Conservation (phyloP, 1,284 basidiomycete genomes). For the Ganoderma lucidum region DNA sequence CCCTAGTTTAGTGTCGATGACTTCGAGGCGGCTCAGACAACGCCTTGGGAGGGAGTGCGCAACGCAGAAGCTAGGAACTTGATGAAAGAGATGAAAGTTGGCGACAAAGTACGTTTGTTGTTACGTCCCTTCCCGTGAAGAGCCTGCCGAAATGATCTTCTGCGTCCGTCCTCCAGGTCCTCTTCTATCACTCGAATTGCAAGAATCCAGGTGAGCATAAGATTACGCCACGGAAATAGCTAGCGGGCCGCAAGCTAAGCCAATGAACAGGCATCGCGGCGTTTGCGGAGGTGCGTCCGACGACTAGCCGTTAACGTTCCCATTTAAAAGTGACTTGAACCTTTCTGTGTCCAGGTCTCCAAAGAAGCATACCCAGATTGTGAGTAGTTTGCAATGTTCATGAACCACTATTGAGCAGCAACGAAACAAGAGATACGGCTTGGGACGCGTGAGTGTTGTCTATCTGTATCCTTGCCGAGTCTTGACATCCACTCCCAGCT, state of each 20-base stretch:
- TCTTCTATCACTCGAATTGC: conserved; percentile 95
- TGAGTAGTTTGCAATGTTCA: conserved; percentile 51
- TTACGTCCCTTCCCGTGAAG: conserved; percentile 14
- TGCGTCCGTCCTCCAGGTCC: conserved; percentile 32
- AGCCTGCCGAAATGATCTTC: conserved; percentile 17
- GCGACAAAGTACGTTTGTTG: conserved; percentile 70
- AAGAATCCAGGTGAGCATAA: conserved; percentile 78
- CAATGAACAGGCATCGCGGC: conserved; percentile 75
- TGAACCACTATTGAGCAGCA: conserved; percentile 24
- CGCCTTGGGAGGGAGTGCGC: conserved; percentile 92
- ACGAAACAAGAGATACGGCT: conserved; percentile 72
- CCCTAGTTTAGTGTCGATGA: conserved; percentile 91
- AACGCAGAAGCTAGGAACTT: conserved; percentile 93
- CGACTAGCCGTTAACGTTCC: neutral
- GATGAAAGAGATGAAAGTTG: conserved; percentile 91
- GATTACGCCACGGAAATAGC: neutral
- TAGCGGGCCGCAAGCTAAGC: conserved; percentile 14
- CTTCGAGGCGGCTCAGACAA: conserved; percentile 78
- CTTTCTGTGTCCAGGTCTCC: conserved; percentile 57
- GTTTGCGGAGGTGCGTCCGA: conserved; percentile 72
- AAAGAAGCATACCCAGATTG: conserved; percentile 92
- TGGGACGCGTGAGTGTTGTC: conserved; percentile 77
- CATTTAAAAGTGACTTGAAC: conserved; percentile 3
- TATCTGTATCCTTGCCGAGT: neutral
- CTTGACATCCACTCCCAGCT: conserved; percentile 43